A percentile compares a stretch with the other conserved stretches of the same genome.
These are phyloP conservation scores for Hortiboletus campestris DNA, from an alignment of 768 basidiomycete genomes.

Conservation along the genomic window DNA sequence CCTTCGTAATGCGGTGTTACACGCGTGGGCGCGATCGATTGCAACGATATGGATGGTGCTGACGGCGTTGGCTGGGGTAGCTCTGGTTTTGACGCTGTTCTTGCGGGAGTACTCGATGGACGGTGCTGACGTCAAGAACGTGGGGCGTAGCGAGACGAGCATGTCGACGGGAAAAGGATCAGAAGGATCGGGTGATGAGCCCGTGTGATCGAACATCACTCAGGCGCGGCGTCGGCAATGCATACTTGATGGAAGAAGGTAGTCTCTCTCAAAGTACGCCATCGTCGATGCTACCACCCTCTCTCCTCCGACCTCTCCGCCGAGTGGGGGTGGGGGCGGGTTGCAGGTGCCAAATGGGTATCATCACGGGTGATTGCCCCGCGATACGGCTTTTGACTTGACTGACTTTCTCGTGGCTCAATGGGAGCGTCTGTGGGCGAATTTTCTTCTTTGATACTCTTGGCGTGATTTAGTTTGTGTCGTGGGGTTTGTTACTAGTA, in stretches of 20 bases:
- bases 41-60: constrained; percentile 62
- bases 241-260: constrained; percentile 51
- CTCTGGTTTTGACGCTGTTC: constrained; percentile 52
- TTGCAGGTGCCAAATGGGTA: constrained; percentile 17
- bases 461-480: no score
- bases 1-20: constrained; percentile 48
- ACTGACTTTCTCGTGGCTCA: no score
- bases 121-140: constrained; percentile 36
- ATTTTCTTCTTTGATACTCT: no score
- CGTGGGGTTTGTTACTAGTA: no score
- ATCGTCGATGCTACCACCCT: constrained; percentile 21
- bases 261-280: constrained; percentile 6
- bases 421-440: no score
- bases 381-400: background rate
- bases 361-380: constrained; percentile 7
- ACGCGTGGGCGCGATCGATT: constrained; percentile 65
- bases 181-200: no score
- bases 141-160: constrained; percentile 32
- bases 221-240: constrained; percentile 27
- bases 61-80: constrained; percentile 54
- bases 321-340: constrained; percentile 26
- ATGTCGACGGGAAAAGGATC: no score
- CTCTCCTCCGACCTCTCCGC: constrained; percentile 30
- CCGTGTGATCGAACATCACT: constrained; percentile 34
- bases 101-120: constrained; percentile 60